Evolutionary conservation across 257 asterid species (phyloP), one percentile per base, ranked within the genome.

Genomic region (Petunia axillaris): DNA sequence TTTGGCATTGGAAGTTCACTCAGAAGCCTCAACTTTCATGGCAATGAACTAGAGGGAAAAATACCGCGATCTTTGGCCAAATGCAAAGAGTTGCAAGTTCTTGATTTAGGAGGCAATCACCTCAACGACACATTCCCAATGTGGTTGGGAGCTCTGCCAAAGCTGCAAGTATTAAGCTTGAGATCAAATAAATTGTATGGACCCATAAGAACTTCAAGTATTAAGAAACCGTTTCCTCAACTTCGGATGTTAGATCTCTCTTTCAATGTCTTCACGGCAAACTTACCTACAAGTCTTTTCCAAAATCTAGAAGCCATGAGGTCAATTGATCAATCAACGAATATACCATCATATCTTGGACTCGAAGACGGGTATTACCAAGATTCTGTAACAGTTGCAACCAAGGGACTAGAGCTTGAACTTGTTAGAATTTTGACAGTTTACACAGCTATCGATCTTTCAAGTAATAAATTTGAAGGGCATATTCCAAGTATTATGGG

Each of bases 121-220:
- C 55, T 85, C 10, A 80, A 36, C 7, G 84, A 73, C 57, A 66
- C 82, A 35, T 82, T 85, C 36, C 86, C 86, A 0, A 2, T n/a
- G 39, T 80, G 81, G 82, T 52, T 82, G 79, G 84, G 46, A 64
- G 36, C 10, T 46, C 83, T 81, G 40, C 85, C 81, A 16, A 43
- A 77, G n/a, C 38, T 81, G 46, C 65, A 64, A 60, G 81, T 83
- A 15, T 64, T 85, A 5, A 75, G 76, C 86, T 77, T 85, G 84
- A 82, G 84, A 68, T 60, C 75, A 1, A 85, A 85, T 60, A 50
- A 67, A 2, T 41, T 85, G 64, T 15, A 66, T 43, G 85, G 88
- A 13, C 9, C 74, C 0, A 8, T 82, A 36, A 75, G 16, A 1
- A 10, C 54, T 25, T 36, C 74, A 8, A 6, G 8, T 1, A 2